These are phyloP conservation scores for Clonostachys sp. DNA, from an alignment of 2,329 filamentous ascomycete genomes.

Conservation along the genomic window DNA sequence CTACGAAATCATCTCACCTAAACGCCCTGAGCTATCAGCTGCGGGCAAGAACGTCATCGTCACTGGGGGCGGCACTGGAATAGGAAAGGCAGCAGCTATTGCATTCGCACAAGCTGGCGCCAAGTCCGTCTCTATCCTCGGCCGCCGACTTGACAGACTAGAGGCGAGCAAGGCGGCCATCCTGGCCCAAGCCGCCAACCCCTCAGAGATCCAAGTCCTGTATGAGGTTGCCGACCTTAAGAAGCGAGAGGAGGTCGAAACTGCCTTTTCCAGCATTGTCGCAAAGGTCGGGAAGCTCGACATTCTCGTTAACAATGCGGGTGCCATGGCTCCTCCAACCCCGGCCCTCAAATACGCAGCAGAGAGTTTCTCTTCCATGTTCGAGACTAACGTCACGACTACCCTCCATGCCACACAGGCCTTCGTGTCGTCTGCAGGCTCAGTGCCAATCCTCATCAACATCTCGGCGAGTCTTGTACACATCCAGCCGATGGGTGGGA, in stretches of 20 bases:
- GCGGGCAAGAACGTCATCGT: conserved; percentile 49
- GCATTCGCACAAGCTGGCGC: conserved; percentile 41
- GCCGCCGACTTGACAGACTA: conserved; percentile 22
- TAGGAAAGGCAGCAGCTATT: conserved; percentile 58
- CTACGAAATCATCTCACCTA: conserved; percentile 21
- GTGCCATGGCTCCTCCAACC: not conserved
- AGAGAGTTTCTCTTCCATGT: not conserved
- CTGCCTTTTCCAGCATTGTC: not conserved
- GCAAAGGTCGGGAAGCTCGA: conserved; percentile 12
- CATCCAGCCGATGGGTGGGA: conserved; percentile 2
- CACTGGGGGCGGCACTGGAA: conserved; percentile 58
- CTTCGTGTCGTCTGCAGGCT: not conserved
- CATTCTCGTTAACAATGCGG: conserved; percentile 20
- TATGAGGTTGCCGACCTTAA: conserved; percentile 22
- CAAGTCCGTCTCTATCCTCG: conserved; percentile 27
- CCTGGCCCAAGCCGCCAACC: conserved; percentile 39
- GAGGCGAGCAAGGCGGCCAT: conserved; percentile 9
- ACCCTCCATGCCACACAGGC: conserved; percentile 14
- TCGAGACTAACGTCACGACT: conserved; percentile 14
- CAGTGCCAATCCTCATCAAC: too few relatives aligned
- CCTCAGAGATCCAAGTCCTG: conserved; percentile 24
- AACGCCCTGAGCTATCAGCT: conserved; percentile 20
- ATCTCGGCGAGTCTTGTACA: too few relatives aligned
- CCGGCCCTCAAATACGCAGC: not conserved
- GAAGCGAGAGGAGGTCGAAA: not conserved